Base-by-base conservation (phyloP, 1,284 basidiomycete species). In the Naganishia albida region DNA sequence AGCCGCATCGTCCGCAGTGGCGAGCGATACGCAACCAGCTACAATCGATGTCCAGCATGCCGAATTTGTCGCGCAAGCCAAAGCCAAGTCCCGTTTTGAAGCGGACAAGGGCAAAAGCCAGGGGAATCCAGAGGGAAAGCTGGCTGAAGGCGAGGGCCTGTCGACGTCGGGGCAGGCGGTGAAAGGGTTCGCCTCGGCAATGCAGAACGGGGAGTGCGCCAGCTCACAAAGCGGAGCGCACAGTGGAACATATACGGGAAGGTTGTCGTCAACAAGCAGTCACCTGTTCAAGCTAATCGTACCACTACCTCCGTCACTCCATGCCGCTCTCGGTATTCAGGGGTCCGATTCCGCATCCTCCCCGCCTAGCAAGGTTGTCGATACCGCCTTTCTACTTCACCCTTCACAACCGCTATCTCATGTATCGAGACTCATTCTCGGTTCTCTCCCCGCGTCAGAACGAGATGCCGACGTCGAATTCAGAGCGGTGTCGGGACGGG, bases 251-350 rank as follows among this genome's bases (percentile, higher is more conserved):
- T 67, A 68, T 60, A 59, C 72, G 84, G 86, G 86, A 16, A 85
- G 85, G 75, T 76, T 87, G 2, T 81, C 82, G 2, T 84, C 86
- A 1, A 88, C 86, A 0, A 82, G 83, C 0, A 85, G 85, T 0
- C 86, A 87, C 71, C 74, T 87, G 15, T 86, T 87, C 81, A 87
- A 87, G 72, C 79, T 87, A 18, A 83, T 87, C 52, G 74, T 87
- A 0, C 86, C 86, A 0, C 72, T 87, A 12, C 74, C 77, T 7
- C 69, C 71, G 13, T 67, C 68, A 7, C 56, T 68, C 25, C 53
- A 51, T 28, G 18, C 50, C 23, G 60, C 16, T 52, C 64, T 51
- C 1, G 25, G 63, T 53, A 53, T 60, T 69, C 16, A 71, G 72
- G 6, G 15, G 43, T 8, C 46, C 40, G 50, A 53, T 48, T 25